Base-by-base conservation (phyloP, 2,329 filamentous ascomycete genomes). In the Alternaria gansuensis region DNA sequence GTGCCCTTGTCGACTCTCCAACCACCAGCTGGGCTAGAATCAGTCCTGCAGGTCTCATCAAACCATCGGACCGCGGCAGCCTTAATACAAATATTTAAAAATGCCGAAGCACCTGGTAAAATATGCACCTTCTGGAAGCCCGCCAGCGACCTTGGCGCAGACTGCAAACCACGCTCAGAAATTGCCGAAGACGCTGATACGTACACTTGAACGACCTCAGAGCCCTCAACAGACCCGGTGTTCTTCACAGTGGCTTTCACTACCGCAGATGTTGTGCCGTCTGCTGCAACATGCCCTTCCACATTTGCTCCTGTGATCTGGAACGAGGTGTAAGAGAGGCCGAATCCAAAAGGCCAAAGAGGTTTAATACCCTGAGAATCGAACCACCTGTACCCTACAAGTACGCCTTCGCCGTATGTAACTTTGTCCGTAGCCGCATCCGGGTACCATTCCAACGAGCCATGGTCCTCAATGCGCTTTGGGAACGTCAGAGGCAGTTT, bases 281-380 rank as follows among this genome's bases (percentile, higher is more conserved):
- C 17, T 17, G 17, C 17, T 17, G 17, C 17, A 17, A 17, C 17
- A 52, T 28, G 7, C 37, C 17, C 17, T 17, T 17, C 17, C 17
- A 17, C 17, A 17, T 17, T 17, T 17, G 17, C 17, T 17, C 17
- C 17, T 17, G 17, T 17, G 17, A 17, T 36, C 34, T 21, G 9
- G n/a, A n/a, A 37, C n/a, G 10, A 10, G 7, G n/a, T 92, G 78
- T 94, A 96, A 51, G 87, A 90, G 2, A 96, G 82, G 0, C 93
- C 93, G 57, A 88, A 92, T 0, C 93, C 93, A 65, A 96, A 97
- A 39, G 90, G 88, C 71, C 88, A 96, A 0, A 44, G 11, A 14
- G 39, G 0, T 89, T 87, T 1, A 91, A 92, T 14, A 81, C 81
- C 28, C 17, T n/a, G n/a, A 10, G 13, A 10, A 1, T 46, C 28